Evolutionary conservation across 345 rosid genomes (phyloP), one percentile per base, ranked within the genome.

Genomic region (Eucalyptus sp.): DNA sequence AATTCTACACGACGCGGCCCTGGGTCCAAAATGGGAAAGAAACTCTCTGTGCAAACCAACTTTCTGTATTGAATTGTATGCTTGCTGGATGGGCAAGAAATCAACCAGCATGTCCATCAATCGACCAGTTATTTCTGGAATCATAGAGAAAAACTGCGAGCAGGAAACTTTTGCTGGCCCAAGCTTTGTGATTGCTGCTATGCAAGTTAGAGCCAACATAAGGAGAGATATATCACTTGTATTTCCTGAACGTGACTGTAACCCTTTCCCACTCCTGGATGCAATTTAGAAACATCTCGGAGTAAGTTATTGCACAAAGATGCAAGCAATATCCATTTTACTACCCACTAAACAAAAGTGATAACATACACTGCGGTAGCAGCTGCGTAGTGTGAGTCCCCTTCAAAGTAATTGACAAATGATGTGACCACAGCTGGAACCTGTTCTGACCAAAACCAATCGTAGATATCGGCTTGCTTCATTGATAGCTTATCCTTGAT

Each of bases 1-100:
- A 89, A 93, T 93, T 91, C 98, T 94, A 91, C 97, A 95, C 18
- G 94, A 94, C 12, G 98, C 96, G 49, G 97, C 98, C 71, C 97
- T 96, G 87, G 98, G 96, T 87, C 99, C 99, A 94, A 96, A 96
- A 91, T 98, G 99, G 90, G 92, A 94, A 91, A 98, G 98, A 93
- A 98, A 98, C 88, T 98, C 99, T 93, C 98, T 94, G 79, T 85
- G 92, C 85, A 96, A 92, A 89, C 99, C 99, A 88, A 97, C 91
- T 87, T 92, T 95, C 94, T 94, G 95, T 91, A 96, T 84, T 88
- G 94, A 92, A 86, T 87, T 91, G 91, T 95, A 96, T 56, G 99
- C 96, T 93, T 93, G 95, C 89, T 91, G 91, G 86, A 97, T 90
- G n/a, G 98, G 96, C 93, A 95, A 87, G 64, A 93, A 90, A 93